These are phyloP conservation scores for Lophium mytilinum DNA, from an alignment of 495 filamentous ascomycete genomes.

Conservation along the genomic window DNA sequence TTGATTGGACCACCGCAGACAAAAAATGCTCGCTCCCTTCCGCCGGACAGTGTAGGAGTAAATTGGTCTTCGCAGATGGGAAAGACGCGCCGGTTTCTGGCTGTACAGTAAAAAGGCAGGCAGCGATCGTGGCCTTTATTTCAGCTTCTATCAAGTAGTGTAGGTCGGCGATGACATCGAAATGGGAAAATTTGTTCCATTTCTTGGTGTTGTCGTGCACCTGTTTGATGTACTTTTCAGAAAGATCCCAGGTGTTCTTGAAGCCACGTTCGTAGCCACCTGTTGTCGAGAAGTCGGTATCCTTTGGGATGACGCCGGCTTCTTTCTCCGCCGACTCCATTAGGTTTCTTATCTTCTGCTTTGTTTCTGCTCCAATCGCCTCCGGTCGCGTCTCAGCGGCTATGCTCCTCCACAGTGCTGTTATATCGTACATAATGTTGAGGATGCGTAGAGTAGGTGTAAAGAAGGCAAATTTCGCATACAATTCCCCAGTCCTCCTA, in stretches of 20 bases:
- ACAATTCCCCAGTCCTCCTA: conserved; percentile 4
- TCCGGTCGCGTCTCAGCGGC: no score
- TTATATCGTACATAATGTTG: conserved; percentile 3
- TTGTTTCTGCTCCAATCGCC: no score
- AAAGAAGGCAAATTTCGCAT: neutral
- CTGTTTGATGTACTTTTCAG: no score
- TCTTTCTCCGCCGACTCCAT: no score
- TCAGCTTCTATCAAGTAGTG: conserved; percentile 7
- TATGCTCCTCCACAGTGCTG: no score
- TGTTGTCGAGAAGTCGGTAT: no score
- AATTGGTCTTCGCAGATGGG: conserved; percentile 52
- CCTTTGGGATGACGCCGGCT: no score
- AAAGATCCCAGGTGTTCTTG: no score
- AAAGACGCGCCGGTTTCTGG: conserved; percentile 23
- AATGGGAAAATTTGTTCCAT: no score
- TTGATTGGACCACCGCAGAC: conserved; percentile 47
- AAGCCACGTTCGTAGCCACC: no score
- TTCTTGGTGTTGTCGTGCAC: no score
- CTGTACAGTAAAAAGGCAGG: conserved; percentile 8
- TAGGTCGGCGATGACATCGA: neutral
- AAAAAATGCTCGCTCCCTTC: conserved; percentile 50
- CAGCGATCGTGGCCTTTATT: conserved; percentile 17
- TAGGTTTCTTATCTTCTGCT: no score
- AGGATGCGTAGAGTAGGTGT: conserved; percentile 1
- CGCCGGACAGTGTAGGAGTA: conserved; percentile 58